These are phyloP conservation scores for Mycena albidolilacea DNA, from an alignment of 768 basidiomycete genomes.

Conservation along the genomic window DNA sequence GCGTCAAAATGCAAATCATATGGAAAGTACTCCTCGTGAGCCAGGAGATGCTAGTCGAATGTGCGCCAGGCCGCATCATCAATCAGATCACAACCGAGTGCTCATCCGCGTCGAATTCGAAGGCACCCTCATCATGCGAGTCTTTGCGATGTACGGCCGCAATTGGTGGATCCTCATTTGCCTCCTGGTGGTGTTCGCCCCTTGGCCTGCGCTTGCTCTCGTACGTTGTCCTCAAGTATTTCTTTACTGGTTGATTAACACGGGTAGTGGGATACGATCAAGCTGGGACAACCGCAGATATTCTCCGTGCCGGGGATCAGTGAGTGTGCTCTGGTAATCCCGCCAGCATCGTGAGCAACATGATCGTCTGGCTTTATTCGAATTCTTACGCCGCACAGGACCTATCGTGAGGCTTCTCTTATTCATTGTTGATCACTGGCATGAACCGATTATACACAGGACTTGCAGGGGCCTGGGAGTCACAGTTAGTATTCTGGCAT, in stretches of 20 bases:
- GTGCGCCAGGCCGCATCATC: constrained; percentile 3
- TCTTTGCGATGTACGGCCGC: constrained; percentile 10
- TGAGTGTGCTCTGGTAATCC: neutral
- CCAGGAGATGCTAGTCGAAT: constrained; percentile 17
- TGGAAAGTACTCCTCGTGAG: constrained; percentile 13
- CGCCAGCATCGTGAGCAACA: constrained; percentile 1
- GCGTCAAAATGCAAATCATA: constrained; percentile 17
- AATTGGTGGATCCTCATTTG: constrained; percentile 8
- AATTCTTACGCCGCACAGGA: neutral
- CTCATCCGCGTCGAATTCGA: neutral
- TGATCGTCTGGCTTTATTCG: constrained; percentile 9
- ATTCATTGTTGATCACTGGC: constrained; percentile 10
- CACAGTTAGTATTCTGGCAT: neutral
- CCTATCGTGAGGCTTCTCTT: constrained; percentile 2
- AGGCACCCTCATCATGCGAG: constrained; percentile 8
- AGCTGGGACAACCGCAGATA: constrained; percentile 7
- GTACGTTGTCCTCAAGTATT: neutral
- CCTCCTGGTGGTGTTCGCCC: constrained; percentile 7
- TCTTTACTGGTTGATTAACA: neutral
- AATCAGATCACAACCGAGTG: constrained; percentile 9
- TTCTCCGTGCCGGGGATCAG: constrained; percentile 11
- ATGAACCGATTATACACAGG: constrained; percentile 5
- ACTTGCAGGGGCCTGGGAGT: constrained; percentile 3
- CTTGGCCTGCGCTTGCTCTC: neutral
- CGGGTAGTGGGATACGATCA: constrained; percentile 12